phyloP scores from a whole-genome alignment of 2,329 filamentous ascomycete genomes.

The Sporothrix protearum region DNA sequence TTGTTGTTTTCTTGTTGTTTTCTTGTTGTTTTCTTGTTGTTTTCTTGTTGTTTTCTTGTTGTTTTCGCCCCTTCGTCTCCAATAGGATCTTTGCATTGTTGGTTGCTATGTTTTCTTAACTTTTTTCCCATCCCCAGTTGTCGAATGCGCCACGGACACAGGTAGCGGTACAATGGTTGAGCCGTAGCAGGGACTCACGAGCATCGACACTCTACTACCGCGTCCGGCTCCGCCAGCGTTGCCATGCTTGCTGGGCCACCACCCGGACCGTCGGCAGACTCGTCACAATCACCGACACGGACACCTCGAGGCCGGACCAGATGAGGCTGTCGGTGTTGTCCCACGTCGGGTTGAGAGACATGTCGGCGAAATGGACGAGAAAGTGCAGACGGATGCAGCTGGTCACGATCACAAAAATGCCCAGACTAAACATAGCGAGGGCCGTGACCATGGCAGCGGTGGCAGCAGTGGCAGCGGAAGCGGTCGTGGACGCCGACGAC shows the following conservation, averaged over 20 bases:
- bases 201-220: background rate
- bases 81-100: too few species aligned
- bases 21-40: too few species aligned
- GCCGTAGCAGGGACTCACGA: background rate
- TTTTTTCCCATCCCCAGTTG: background rate
- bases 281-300: constrained; percentile 42
- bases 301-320: constrained; percentile 44
- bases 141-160: background rate
- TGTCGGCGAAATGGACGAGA: constrained; percentile 31
- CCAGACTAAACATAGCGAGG: constrained; percentile 40
- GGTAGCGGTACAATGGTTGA: background rate
- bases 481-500: background rate
- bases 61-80: too few species aligned
- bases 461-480: background rate
- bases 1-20: too few species aligned
- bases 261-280: constrained; percentile 42
- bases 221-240: too few species aligned
- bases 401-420: constrained; percentile 38
- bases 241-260: constrained; percentile 25
- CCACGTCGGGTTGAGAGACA: constrained; percentile 41
- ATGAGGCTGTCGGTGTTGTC: constrained; percentile 42
- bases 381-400: constrained; percentile 39
- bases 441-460: constrained; percentile 24
- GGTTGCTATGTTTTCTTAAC: background rate
- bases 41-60: too few species aligned